phyloP scores from a whole-genome alignment of 805 yeast genomes.

The Candida pseudofarinosa region DNA sequence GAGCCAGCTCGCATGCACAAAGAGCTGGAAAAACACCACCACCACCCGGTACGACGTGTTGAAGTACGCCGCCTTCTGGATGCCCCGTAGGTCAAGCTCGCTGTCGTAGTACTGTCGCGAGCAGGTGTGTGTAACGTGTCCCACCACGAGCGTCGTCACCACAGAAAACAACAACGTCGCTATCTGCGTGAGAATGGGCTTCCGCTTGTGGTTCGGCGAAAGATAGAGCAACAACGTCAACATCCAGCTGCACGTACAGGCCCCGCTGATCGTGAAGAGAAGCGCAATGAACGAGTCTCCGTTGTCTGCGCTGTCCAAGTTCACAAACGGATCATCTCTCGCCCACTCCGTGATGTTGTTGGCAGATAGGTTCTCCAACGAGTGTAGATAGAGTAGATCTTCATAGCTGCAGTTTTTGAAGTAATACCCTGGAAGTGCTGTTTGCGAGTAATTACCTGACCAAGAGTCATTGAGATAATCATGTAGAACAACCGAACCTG shows the following conservation, averaged over 20 bases:
- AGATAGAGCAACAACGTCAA: constrained; percentile 53
- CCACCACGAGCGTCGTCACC: constrained; percentile 49
- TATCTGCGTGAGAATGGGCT: constrained; percentile 54
- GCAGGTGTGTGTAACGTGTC: constrained; percentile 43
- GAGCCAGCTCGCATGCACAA: constrained; percentile 53
- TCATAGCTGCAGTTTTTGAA: constrained; percentile 43
- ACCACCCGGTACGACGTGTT: constrained; percentile 35
- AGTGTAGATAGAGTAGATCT: constrained; percentile 10
- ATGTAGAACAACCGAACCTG: constrained; percentile 24
- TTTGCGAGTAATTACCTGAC: constrained; percentile 9
- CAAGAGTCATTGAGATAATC: constrained; percentile 14
- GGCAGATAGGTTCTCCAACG: constrained; percentile 11
- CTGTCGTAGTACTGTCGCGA: constrained; percentile 48
- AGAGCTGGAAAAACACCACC: constrained; percentile 36
- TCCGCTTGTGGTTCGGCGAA: constrained; percentile 45
- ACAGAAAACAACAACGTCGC: constrained; percentile 57
- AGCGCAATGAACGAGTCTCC: constrained; percentile 44
- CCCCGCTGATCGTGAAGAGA: constrained; percentile 50
- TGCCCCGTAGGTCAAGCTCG: constrained; percentile 47
- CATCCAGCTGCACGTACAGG: constrained; percentile 69
- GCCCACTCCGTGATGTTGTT: neutral
- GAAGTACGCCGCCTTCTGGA: constrained; percentile 35
- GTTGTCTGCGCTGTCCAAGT: constrained; percentile 13
- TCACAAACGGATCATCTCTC: neutral
- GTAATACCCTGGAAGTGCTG: constrained; percentile 39